Evolutionary conservation across 2,329 filamentous ascomycete genomes (phyloP).

Genomic region (Lojkania enalia): DNA sequence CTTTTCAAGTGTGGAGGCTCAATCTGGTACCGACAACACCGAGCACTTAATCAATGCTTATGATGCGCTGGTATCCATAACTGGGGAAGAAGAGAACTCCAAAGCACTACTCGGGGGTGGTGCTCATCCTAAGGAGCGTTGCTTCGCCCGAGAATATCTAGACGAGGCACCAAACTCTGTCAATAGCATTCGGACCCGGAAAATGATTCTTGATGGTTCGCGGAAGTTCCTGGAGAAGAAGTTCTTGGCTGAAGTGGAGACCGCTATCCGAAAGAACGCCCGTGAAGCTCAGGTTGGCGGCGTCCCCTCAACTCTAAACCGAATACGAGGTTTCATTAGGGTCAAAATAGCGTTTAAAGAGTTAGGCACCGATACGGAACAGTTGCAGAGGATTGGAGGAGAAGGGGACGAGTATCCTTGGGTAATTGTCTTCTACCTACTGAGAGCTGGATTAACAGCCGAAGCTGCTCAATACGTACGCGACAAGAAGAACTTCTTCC

Average conservation of each 20-base stretch:
- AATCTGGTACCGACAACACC: slow-evolving; percentile 70
- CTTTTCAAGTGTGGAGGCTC: slow-evolving; percentile 73
- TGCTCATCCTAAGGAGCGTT: slow-evolving; percentile 72
- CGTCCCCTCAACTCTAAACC: slow-evolving; percentile 82
- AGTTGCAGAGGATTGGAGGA: slow-evolving; percentile 71
- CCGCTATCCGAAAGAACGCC: slow-evolving; percentile 77
- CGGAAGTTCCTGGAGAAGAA: slow-evolving; percentile 78
- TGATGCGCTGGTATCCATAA: slow-evolving; percentile 76
- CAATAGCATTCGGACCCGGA: slow-evolving; percentile 69
- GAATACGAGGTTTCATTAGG: slow-evolving; percentile 89
- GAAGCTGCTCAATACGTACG: slow-evolving; percentile 89
- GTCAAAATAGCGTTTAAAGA: slow-evolving; percentile 79
- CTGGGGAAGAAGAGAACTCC: slow-evolving; percentile 68
- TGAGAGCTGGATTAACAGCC: slow-evolving; percentile 79
- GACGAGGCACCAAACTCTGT: slow-evolving; percentile 70
- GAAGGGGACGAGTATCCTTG: slow-evolving; percentile 78
- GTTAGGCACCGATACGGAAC: slow-evolving; percentile 76
- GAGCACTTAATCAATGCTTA: slow-evolving; percentile 82
- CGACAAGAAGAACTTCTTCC: slow-evolving; percentile 79
- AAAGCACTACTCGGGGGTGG: slow-evolving; percentile 59
- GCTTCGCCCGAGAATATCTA: slow-evolving; percentile 76
- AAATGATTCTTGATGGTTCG: slow-evolving; percentile 78
- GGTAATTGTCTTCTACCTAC: slow-evolving; percentile 90
- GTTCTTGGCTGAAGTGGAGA: slow-evolving; percentile 78
- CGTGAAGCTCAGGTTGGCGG: slow-evolving; percentile 88